Percentiles rank a stretch among this genome's conserved stretches.
Evolutionary conservation across 2,329 filamentous ascomycete genomes (phyloP).

Genomic region (Paracamarosporium sp.): DNA sequence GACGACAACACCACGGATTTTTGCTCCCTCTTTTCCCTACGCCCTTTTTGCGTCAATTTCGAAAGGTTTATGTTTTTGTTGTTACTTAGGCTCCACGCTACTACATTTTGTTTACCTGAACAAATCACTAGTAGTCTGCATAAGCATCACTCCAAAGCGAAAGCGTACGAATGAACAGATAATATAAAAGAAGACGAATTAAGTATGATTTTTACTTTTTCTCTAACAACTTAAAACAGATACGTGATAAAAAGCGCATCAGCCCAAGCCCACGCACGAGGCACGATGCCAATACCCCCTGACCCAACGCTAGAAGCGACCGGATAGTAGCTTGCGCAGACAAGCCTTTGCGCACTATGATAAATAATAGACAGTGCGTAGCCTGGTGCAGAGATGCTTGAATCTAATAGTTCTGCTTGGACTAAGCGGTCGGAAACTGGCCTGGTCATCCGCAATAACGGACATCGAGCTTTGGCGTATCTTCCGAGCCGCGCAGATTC

Average conservation of each 20-base stretch:
- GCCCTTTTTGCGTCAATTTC: too few relatives aligned
- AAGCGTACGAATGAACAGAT: too few relatives aligned
- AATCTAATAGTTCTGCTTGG: neutral
- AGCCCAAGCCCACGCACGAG: neutral
- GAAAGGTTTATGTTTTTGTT: too few relatives aligned
- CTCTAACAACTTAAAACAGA: neutral
- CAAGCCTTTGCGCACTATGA: neutral
- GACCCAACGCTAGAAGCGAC: neutral
- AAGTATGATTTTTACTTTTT: slow-evolving; percentile 3
- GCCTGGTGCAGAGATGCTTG: neutral
- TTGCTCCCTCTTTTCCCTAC: too few relatives aligned
- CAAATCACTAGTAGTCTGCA: neutral
- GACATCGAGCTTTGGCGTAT: neutral
- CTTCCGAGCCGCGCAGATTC: neutral
- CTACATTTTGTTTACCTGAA: too few relatives aligned
- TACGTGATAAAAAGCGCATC: neutral
- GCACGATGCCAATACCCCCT: neutral
- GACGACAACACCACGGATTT: too few relatives aligned
- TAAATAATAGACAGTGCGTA: neutral
- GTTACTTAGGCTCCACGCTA: too few relatives aligned
- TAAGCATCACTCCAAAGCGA: neutral
- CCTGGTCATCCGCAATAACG: neutral
- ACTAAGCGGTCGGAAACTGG: neutral
- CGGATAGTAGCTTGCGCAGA: neutral
- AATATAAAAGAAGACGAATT: neutral